Conservation (phyloP, 805 yeast species). For the Candida glaebosa region DNA sequence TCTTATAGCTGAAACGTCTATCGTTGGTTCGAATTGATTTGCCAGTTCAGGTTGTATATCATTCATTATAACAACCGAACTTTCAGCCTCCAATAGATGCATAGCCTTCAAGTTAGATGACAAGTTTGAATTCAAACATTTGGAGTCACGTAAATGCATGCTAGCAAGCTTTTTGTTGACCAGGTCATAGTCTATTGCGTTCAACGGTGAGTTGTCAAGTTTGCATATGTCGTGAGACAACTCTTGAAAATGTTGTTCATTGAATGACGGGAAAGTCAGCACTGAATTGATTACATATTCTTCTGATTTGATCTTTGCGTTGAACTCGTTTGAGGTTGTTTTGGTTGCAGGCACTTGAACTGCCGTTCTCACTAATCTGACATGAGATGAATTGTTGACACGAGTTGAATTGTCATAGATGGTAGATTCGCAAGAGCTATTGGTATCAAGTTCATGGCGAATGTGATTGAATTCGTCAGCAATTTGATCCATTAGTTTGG, state of each 20-base stretch:
- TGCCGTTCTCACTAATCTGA: not conserved
- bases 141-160: conserved; percentile 2
- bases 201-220: conserved; percentile 1
- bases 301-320: too few species aligned
- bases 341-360: too few species aligned
- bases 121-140: not conserved
- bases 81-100: too few species aligned
- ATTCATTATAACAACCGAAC: too few species aligned
- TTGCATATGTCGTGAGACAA: not conserved
- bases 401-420: not conserved
- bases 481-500: not conserved
- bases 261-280: not conserved
- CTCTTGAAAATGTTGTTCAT: not conserved
- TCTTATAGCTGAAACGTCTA: too few species aligned
- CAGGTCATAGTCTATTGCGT: not conserved
- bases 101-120: not conserved
- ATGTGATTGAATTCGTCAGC: not conserved
- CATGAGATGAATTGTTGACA: not conserved
- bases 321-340: too few species aligned
- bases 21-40: too few species aligned
- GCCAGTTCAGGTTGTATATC: too few species aligned
- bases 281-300: not conserved
- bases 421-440: not conserved
- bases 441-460: not conserved
- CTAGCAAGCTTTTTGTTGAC: not conserved